Base-by-base conservation (phyloP, 2,329 filamentous ascomycete species). In the Microdochium bolleyi region DNA sequence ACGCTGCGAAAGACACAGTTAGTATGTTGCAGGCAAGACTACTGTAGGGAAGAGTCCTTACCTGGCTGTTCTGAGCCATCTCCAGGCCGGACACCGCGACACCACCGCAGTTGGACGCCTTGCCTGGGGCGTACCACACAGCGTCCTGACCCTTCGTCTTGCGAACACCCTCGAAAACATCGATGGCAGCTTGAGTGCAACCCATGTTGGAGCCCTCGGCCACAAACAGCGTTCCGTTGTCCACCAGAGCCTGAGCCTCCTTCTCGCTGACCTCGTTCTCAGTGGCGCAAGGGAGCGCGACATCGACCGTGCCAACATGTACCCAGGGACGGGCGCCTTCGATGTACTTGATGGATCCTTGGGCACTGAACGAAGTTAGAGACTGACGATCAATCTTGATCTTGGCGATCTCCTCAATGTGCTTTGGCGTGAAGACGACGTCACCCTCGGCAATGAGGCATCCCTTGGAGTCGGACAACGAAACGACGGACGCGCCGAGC, bases 151-250 rank as follows among this genome's bases (percentile, higher is more conserved):
- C 83, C 77, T 89, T 84, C 69, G 82, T 82, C 68, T 77, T 83
- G 62, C 92, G 82, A 64, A 85, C 77, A 19, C 79, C 81, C 82
- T 97, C 92, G 70, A 97, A 97, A 60, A 90, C 77, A 65, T 96
- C 88, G 65, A 99, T 96, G 61, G 92, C 92, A 60, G 88, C 91
- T 74, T 94, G 90, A 32, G 92, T 96, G 80, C 91, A 96, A 59
- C 94, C 94, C 94, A 99, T 97, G 84, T 97, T 97, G 74, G 88
- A 94, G 53, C 94, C 94, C 77, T 99, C 94, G 54, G 94, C 94
- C 60, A 97, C 86, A 77, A 90, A 95, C 69, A 86, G 83, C 67
- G 80, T 82, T 61, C 92, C 92, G 55, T 80, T 81, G 50, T 79
- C 79, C 55, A 96, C 83, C 48, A 97, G 83, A 19, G 82, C 84